Conservation (phyloP, 2,329 filamentous ascomycete genomes). For the Beauveria varroae region DNA sequence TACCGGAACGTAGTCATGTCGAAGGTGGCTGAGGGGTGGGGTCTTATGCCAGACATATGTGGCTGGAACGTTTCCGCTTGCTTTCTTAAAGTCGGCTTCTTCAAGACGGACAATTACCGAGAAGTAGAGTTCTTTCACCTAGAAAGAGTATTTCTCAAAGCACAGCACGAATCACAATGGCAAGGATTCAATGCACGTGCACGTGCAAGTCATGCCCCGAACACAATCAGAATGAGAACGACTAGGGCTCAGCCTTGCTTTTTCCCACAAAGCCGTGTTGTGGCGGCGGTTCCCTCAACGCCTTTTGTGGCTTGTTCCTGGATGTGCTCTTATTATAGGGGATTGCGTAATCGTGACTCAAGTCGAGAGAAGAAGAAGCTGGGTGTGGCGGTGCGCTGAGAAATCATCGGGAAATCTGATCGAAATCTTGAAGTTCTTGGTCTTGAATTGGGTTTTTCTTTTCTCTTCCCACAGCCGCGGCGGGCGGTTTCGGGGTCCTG, state of each 20-base stretch:
- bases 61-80: neutral
- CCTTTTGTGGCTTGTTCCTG: neutral
- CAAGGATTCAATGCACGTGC: no score
- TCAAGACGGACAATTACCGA: neutral
- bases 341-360: conserved; percentile 10
- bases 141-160: no score
- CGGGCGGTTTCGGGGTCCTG: neutral
- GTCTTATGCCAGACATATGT: neutral
- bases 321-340: neutral
- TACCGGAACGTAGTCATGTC: neutral
- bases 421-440: conserved; percentile 6
- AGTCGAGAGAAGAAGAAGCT: neutral
- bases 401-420: conserved; percentile 4
- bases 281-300: neutral
- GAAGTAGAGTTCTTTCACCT: no score
- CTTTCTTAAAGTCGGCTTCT: neutral
- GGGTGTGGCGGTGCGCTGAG: neutral
- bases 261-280: neutral
- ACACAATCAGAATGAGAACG: neutral
- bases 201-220: neutral
- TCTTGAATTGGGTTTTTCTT: neutral
- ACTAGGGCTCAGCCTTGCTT: neutral
- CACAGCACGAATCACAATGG: no score
- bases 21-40: neutral
- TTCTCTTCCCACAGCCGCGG: neutral